Conservation (phyloP, 306 rosid genomes). For the Mucuna pruriens region DNA sequence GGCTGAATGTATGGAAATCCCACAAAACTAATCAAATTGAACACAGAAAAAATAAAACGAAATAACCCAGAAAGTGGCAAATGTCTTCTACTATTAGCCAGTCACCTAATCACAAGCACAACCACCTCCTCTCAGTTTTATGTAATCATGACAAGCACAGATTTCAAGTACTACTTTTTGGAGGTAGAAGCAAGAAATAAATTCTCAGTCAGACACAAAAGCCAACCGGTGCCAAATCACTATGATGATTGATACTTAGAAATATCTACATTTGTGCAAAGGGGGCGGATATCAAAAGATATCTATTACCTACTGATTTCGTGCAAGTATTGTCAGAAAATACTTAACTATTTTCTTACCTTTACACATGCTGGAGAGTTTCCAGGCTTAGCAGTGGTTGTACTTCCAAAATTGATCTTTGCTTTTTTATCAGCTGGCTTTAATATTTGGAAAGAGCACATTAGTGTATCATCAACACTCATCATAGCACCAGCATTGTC, state of each 20-base stretch:
- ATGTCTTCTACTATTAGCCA: not conserved
- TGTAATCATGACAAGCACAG: not conserved
- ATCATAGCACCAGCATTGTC: slow-evolving; percentile 99
- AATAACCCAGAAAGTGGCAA: not conserved
- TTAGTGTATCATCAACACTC: slow-evolving; percentile 94
- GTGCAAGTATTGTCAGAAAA: slow-evolving; percentile 16
- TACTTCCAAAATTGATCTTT: slow-evolving; percentile 66
- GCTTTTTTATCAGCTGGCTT: slow-evolving; percentile 76
- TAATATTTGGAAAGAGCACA: slow-evolving; percentile 98
- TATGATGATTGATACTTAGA: not conserved
- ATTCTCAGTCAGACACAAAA: not conserved
- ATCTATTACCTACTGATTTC: slow-evolving; percentile 1
- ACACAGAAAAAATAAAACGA: not conserved
- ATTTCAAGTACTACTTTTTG: not conserved
- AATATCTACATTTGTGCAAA: slow-evolving; percentile 17
- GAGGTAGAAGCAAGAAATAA: not conserved
- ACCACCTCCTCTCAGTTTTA: not conserved
- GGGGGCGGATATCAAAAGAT: not conserved
- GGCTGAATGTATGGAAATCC: not conserved
- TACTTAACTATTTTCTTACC: slow-evolving; percentile 45
- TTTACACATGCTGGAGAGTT: slow-evolving; percentile 64
- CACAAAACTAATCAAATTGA: not conserved
- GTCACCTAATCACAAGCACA: slow-evolving; percentile 20
- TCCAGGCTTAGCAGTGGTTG: slow-evolving; percentile 75
- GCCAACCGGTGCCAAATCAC: slow-evolving; percentile 13